phyloP scores from a whole-genome alignment of 371 early-diverging fungal species.

The Coemansia sp. region DNA sequence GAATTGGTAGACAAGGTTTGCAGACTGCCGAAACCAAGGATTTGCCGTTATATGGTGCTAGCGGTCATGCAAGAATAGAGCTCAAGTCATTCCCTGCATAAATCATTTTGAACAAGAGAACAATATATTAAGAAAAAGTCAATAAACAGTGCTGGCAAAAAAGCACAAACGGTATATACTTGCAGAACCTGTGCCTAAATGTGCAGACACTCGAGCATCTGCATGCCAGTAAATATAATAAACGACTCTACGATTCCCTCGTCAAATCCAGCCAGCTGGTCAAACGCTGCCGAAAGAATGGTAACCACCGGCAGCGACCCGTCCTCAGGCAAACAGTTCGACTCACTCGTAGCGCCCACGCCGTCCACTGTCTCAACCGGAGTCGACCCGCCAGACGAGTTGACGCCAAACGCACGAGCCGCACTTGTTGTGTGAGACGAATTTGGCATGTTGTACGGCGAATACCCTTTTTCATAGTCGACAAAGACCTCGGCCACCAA shows the following conservation, averaged over 20 bases:
- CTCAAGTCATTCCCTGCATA: too few relatives aligned
- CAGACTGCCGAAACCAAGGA: too few relatives aligned
- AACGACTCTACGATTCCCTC: constrained; percentile 45
- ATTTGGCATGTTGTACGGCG: constrained; percentile 28
- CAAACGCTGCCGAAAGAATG: constrained; percentile 37
- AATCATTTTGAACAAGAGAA: background rate
- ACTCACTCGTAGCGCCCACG: background rate
- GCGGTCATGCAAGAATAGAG: too few relatives aligned
- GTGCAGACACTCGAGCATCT: constrained; percentile 49
- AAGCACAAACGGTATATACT: background rate
- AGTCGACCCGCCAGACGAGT: constrained; percentile 15
- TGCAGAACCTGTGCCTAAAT: constrained; percentile 9
- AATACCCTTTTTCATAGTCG: constrained; percentile 47
- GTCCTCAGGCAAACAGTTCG: constrained; percentile 23
- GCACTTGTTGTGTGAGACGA: background rate
- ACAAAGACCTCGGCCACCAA: constrained; percentile 48
- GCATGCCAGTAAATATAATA: constrained; percentile 47
- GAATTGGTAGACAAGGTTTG: too few relatives aligned
- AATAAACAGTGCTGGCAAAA: too few relatives aligned
- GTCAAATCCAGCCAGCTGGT: constrained; percentile 33
- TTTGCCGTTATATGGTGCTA: too few relatives aligned
- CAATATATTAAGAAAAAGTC: background rate
- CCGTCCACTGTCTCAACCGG: constrained; percentile 5
- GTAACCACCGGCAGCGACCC: constrained; percentile 43
- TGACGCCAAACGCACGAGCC: constrained; percentile 7